Evolutionary conservation across 2,329 filamentous ascomycete species (phyloP).

Genomic region (Apiospora marii): DNA sequence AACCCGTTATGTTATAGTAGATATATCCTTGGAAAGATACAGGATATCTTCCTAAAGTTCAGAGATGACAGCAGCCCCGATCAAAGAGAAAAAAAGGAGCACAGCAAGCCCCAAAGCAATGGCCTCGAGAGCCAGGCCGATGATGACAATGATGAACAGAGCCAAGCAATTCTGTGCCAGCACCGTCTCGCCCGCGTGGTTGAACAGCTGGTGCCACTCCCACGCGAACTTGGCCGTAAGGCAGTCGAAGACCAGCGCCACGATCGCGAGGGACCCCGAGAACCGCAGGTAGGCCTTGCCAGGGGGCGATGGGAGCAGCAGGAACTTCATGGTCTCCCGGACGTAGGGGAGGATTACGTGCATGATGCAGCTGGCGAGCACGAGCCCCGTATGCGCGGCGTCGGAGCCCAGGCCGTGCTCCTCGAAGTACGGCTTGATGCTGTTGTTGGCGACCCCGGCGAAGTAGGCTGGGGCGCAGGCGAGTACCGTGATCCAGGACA

Average conservation of each 20-base stretch:
- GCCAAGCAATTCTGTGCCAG: background rate
- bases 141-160: background rate
- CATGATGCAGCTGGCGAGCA: background rate
- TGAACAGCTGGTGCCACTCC: background rate
- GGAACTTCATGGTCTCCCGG: background rate
- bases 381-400: background rate
- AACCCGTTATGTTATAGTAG: background rate
- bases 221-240: background rate
- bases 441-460: background rate
- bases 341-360: background rate
- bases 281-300: background rate
- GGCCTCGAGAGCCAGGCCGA: background rate
- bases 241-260: constrained; percentile 18
- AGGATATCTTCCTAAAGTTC: background rate
- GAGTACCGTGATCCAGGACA: background rate
- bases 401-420: background rate
- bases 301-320: background rate
- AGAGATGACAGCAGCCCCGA: background rate
- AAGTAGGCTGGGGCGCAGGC: constrained; percentile 1
- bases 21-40: background rate
- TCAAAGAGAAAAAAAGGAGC: background rate
- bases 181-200: background rate
- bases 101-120: background rate
- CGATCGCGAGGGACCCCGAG: background rate
- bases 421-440: constrained; percentile 16